Evolutionary conservation across 176 grass and related monocot species (phyloP).

Genomic region (Eleusine coracana): DNA sequence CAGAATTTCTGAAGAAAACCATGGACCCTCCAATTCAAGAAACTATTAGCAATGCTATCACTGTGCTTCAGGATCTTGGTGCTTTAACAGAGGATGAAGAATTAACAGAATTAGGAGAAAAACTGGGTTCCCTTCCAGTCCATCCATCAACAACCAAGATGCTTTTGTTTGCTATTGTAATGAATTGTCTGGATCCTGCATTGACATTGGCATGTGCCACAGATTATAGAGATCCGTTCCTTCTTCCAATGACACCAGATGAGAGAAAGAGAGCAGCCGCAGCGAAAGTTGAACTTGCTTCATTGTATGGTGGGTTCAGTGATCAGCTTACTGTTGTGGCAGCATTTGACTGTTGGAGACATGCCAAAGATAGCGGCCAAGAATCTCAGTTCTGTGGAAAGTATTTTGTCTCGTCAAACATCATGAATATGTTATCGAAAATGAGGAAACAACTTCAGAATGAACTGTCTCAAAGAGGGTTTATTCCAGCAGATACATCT

Average conservation of each 20-base stretch:
- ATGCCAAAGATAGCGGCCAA: constrained; percentile 77
- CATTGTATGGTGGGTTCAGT: constrained; percentile 88
- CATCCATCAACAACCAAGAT: constrained; percentile 98
- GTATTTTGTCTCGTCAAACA: constrained; percentile 81
- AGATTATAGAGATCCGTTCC: constrained; percentile 76
- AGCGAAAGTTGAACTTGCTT: constrained; percentile 86
- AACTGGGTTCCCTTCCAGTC: constrained; percentile 83
- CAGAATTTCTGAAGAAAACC: constrained; percentile 85
- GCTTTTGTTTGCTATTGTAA: constrained; percentile 91
- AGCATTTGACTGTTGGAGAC: constrained; percentile 85
- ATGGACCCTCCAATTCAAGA: constrained; percentile 80
- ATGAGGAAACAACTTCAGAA: constrained; percentile 89
- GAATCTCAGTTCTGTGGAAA: constrained; percentile 74
- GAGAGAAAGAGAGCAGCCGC: constrained; percentile 63
- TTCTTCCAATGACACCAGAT: constrained; percentile 69
- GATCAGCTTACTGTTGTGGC: constrained; percentile 88
- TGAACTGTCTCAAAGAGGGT: constrained; percentile 80
- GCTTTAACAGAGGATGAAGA: constrained; percentile 82
- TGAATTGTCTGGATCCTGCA: constrained; percentile 95
- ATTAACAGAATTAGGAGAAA: constrained; percentile 82
- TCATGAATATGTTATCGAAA: constrained; percentile 80
- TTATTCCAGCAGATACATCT: constrained; percentile 77
- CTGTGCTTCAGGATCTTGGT: constrained; percentile 82
- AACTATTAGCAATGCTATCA: constrained; percentile 82
- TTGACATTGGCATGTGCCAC: constrained; percentile 87